Base-by-base conservation (phyloP, 208 protist species). In the Acanthamoeba triangularis region DNA sequence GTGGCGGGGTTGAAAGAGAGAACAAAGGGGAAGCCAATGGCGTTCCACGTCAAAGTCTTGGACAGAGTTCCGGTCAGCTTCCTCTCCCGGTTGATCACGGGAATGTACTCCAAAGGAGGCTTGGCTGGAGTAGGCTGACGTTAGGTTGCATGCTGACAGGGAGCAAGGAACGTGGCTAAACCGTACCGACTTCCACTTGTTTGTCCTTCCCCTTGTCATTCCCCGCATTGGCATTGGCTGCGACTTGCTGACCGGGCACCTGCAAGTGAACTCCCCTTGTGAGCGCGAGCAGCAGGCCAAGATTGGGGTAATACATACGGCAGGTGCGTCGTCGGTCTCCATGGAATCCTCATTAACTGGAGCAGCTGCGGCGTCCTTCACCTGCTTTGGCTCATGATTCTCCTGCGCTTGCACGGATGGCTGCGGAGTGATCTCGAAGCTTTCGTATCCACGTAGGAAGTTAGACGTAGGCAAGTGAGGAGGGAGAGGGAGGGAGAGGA, bases 1-100 rank as follows among this genome's bases (percentile, higher is more conserved):
- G 78, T 87, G 47, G 41, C 47, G 41, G 78, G 78, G 47, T 87
- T 59, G 78, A 87, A 61, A 30, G 78, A 87, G n/a, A 59, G 41
- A 6, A 87, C 78, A 30, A 87, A 87, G 44, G 78, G 78, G 41
- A 61, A 63, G 78, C 78, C 78, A 23, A 87, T 35, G 44, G 78
- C 47, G 52, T 87, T 61, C 78, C 78, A 87, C 41, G 41, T 61
- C 78, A 63, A 56, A 13, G 78, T 33, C n/a, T 87, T 87, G 78
- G 41, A 37, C 44, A 52, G 52, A 6, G 41, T 52, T 25, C 47
- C 41, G n/a, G 52, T 87, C 20, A 63, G 28, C 52, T 59, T 49
- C 78, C 41, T 87, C 25, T 63, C 41, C 14, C 78, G 7, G 78
- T 87, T 52, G 78, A 87, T 87, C 47, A 87, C 78, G 20, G 44